Evolutionary conservation across 768 basidiomycete genomes (phyloP).

Genomic region (Suillus lakei): DNA sequence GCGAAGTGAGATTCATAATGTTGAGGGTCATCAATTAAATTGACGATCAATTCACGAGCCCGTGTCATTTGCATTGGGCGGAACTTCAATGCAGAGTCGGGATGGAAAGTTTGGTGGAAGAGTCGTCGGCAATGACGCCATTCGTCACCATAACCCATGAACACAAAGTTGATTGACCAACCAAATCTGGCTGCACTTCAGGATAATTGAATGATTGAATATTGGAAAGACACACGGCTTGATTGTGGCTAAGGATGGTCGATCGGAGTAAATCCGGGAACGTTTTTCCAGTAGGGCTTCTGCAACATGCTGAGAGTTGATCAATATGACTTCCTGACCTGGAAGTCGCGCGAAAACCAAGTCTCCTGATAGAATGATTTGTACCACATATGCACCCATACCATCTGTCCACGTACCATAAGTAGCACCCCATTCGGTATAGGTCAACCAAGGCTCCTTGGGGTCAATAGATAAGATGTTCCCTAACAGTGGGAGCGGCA

Average conservation of each 20-base stretch:
- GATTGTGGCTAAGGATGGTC: conserved; percentile 5
- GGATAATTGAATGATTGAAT: neutral
- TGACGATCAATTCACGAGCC: conserved; percentile 1
- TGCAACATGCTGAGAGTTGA: conserved; percentile 9
- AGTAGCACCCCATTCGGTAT: conserved; percentile 37
- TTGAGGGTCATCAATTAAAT: conserved; percentile 7
- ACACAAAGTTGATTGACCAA: conserved; percentile 1
- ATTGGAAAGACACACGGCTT: neutral
- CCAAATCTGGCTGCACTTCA: conserved; percentile 6
- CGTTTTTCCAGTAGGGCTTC: conserved; percentile 8
- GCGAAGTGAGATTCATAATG: conserved; percentile 1
- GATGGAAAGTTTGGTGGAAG: conserved; percentile 7
- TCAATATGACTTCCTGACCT: conserved; percentile 5
- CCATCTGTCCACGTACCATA: conserved; percentile 19
- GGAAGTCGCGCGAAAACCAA: conserved; percentile 6
- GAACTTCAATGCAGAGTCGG: neutral
- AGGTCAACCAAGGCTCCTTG: conserved; percentile 38
- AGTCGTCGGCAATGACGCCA: conserved; percentile 29
- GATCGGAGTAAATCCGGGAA: conserved; percentile 12
- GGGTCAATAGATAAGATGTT: conserved; percentile 48
- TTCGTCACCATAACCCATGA: conserved; percentile 5
- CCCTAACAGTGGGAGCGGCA: conserved; percentile 48
- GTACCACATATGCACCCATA: neutral
- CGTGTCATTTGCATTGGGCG: conserved; percentile 7
- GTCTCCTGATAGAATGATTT: conserved; percentile 3